Evolutionary conservation across 2,329 filamentous ascomycete species (phyloP).

Genomic region (Apiospora phragmitis): DNA sequence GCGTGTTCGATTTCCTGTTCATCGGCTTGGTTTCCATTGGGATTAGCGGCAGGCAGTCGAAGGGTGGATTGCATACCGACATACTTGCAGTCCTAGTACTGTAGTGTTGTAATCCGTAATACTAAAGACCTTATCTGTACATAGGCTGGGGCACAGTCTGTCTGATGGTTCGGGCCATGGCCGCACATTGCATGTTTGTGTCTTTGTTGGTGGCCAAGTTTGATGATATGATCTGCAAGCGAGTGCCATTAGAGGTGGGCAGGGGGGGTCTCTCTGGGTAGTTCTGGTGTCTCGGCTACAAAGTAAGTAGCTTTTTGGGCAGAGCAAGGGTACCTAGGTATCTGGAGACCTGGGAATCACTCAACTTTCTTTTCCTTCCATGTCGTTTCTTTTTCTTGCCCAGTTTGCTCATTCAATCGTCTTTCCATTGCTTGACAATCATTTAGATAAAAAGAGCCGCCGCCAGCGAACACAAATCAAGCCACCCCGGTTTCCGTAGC

Average conservation of each 20-base stretch:
- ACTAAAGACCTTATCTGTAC: not conserved
- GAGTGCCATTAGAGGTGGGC: slow-evolving; percentile 1
- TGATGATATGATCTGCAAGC: slow-evolving; percentile 6
- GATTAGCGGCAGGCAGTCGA: not conserved
- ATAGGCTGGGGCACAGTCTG: not conserved
- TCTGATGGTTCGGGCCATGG: slow-evolving; percentile 1
- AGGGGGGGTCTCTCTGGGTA: not conserved
- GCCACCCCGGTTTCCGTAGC: slow-evolving; percentile 6
- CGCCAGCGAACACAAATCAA: not conserved
- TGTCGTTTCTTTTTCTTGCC: not conserved
- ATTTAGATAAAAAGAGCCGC: not conserved
- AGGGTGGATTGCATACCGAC: not conserved
- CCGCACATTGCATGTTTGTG: slow-evolving; percentile 5
- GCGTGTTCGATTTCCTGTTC: not conserved
- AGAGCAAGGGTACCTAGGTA: not conserved
- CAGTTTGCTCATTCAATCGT: not conserved
- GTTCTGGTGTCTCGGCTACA: not conserved
- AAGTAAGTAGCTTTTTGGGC: not conserved
- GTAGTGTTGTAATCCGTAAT: too few relatives aligned
- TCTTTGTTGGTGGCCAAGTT: not conserved
- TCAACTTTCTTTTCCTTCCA: not conserved
- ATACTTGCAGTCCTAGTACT: not conserved
- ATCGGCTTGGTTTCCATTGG: not conserved
- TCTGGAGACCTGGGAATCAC: not conserved
- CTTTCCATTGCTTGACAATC: not conserved